Conservation (phyloP, 805 yeast species). For the Starmerella kuoi region DNA sequence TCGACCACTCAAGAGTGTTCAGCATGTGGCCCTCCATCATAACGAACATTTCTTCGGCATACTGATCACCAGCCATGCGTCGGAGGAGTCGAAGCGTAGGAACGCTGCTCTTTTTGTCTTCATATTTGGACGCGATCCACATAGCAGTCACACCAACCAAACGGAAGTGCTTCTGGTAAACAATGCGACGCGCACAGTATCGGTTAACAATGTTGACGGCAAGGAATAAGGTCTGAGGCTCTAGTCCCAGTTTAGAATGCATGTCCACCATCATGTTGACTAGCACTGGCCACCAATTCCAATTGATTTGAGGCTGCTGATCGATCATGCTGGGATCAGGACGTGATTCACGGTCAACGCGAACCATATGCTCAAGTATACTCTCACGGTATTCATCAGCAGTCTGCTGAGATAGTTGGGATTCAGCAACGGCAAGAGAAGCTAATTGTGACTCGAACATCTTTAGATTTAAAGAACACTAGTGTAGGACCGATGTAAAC, state of each 20-base stretch:
- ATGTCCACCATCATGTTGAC: conserved; percentile 63
- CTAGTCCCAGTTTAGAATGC: conserved; percentile 48
- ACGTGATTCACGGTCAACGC: conserved; percentile 28
- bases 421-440: conserved; percentile 14
- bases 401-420: conserved; percentile 20
- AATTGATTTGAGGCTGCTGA: conserved; percentile 75
- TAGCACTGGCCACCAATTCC: conserved; percentile 55
- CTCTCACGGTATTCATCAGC: conserved; percentile 31
- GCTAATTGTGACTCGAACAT: conserved; percentile 12
- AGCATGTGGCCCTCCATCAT: conserved; percentile 68
- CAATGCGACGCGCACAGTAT: conserved; percentile 77
- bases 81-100: conserved; percentile 61
- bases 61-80: conserved; percentile 51
- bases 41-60: conserved; percentile 46
- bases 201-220: conserved; percentile 70
- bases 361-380: conserved; percentile 28
- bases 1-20: conserved; percentile 55
- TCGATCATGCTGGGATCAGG: conserved; percentile 55
- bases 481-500: not conserved
- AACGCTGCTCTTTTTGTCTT: conserved; percentile 59
- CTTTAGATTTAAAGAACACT: not conserved
- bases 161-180: conserved; percentile 71
- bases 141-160: conserved; percentile 81
- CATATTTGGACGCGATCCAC: conserved; percentile 77
- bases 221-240: conserved; percentile 55